Evolutionary conservation across 352 stramenopile genomes (phyloP).

Genomic region (Globisporangium heterothallicum): DNA sequence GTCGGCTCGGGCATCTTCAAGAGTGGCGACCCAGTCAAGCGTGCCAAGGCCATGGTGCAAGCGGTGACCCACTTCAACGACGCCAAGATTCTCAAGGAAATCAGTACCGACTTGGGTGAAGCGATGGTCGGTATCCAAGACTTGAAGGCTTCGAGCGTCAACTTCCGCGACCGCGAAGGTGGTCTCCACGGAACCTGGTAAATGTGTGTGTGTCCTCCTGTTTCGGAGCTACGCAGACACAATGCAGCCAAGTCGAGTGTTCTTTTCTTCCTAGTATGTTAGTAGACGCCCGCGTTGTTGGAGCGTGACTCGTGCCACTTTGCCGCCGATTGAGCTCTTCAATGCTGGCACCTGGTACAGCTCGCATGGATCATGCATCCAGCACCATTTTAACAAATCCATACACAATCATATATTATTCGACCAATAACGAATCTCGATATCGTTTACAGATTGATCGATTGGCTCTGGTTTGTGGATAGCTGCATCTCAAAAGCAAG

Average conservation of each 20-base stretch:
- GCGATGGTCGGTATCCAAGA: constrained; percentile 98
- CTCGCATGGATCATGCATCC: too few species aligned
- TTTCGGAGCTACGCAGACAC: too few species aligned
- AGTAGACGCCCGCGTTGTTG: background rate
- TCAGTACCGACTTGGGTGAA: constrained; percentile 92
- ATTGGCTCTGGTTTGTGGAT: too few species aligned
- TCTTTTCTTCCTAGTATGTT: background rate
- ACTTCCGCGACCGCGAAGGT: constrained; percentile 97
- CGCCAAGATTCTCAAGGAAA: constrained; percentile 96
- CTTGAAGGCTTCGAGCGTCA: constrained; percentile 93
- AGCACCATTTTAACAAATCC: too few species aligned
- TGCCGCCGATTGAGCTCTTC: too few species aligned
- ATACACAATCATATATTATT: constrained; percentile 1
- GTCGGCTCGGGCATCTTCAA: constrained; percentile 99
- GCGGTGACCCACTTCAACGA: constrained; percentile 97
- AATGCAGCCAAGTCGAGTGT: too few species aligned
- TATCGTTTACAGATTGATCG: too few species aligned
- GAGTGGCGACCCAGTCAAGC: constrained; percentile 91
- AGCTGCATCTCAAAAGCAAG: too few species aligned
- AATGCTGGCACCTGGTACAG: too few species aligned
- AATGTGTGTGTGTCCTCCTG: too few species aligned
- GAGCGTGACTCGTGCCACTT: background rate
- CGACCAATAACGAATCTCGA: too few species aligned
- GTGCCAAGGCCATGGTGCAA: constrained; percentile 95
- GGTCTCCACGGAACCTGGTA: constrained; percentile 71